Base-by-base conservation (phyloP, 148 eudicot species). In the Fagopyrum tataricum region DNA sequence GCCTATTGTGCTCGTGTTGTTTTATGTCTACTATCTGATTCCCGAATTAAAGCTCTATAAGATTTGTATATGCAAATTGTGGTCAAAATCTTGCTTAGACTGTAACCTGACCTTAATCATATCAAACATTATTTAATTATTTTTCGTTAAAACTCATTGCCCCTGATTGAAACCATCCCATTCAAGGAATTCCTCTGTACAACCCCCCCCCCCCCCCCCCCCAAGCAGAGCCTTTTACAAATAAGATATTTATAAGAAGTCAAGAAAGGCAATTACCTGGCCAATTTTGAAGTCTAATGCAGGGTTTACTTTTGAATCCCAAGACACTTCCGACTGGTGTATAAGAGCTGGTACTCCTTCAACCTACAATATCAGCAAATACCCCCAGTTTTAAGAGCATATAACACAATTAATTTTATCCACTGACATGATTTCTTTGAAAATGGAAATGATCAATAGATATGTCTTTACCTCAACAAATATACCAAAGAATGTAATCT, bases 261-360 rank as follows among this genome's bases (percentile, higher is more conserved):
- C 8, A 14, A 64, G 15, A 31, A 64, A 20, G 13, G 15, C 69
- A 21, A 31, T 31, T 84, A 90, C 99, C 99, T 91, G 96, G 53
- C 99, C 97, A 72, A 92, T 77, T 85, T 90, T 90, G 51, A 90
- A 88, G 79, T 77, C 89, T n/a, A 90, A 79, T 74, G 85, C 84
- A 73, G 89, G 90, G 79, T 95, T 87, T 69, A 91, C 83, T 70
- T 88, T 88, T 70, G 82, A 84, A 81, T 91, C 97, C 99, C 99
- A 95, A 2, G 99, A 88, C 43, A 95, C 91, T 86, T 95, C 99
- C 66, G 94, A 75, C 80, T 87, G 94, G 81, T 95, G 97, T 80
- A 95, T 90, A 43, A 95, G 78, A 67, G 97, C 97, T 68, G 92
- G 86, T 79, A 95, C 92, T 71, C 94, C 97, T 86, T 90, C 99